Evolutionary conservation across 768 basidiomycete genomes (phyloP).

Genomic region (Tricholoma flavovirens): DNA sequence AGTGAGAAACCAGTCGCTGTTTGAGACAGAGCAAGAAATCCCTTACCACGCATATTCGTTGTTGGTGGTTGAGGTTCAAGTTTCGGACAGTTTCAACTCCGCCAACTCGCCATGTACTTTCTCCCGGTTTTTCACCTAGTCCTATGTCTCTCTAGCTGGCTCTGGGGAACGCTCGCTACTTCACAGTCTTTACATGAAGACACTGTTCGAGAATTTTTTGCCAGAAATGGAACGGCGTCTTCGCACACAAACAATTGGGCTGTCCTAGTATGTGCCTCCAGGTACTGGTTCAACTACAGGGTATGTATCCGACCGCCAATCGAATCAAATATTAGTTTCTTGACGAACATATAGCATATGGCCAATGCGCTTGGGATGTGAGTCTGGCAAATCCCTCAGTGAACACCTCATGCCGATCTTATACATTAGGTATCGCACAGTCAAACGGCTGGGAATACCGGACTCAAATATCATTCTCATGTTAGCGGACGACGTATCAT

Average conservation of each 20-base stretch:
- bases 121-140: constrained; percentile 24
- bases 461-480: constrained; percentile 99
- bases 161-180: constrained; percentile 22
- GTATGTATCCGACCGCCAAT: constrained; percentile 39
- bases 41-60: not conserved
- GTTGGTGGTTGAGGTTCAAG: constrained; percentile 2
- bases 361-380: constrained; percentile 96
- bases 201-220: constrained; percentile 42
- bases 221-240: constrained; percentile 30
- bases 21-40: not conserved
- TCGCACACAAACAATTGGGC: constrained; percentile 98
- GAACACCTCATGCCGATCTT: not conserved
- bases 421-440: constrained; percentile 82
- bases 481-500: constrained; percentile 95
- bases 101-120: constrained; percentile 22
- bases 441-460: constrained; percentile 95
- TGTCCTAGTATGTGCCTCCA: constrained; percentile 87
- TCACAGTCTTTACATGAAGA: constrained; percentile 27
- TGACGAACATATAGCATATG: constrained; percentile 71
- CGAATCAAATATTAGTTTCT: not conserved
- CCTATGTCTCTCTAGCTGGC: constrained; percentile 30
- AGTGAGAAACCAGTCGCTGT: not conserved
- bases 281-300: constrained; percentile 99
- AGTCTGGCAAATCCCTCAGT: constrained; percentile 12
- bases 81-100: constrained; percentile 16